Base-by-base conservation (phyloP, 2,329 filamentous ascomycete genomes). In the Trichoderma sp. region DNA sequence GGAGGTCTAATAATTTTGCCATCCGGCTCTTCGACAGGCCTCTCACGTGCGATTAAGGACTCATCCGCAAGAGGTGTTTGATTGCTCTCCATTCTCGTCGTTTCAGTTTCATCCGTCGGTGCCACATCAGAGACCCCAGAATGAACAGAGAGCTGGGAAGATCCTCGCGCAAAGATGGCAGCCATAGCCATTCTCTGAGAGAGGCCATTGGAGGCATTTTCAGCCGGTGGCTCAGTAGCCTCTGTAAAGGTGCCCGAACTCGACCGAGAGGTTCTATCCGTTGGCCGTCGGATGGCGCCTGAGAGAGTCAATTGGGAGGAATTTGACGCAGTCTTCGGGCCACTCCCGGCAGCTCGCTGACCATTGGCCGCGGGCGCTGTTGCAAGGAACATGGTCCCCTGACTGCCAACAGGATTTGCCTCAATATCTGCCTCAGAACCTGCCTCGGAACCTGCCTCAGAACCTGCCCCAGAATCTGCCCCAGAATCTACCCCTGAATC, bases 111-210 rank as follows among this genome's bases (percentile, higher is more conserved):
- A 34, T 55, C 26, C 3, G 56, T 59, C n/a, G 68, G 59, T 28
- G 43, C 6, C 7, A 26, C 46, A n/a, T n/a, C 32, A 13, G 65
- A 68, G 14, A 14, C 55, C 18, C 59, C 28, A 30, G 24, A n/a
- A 11, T n/a, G 39, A 3, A 37, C 28, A 1, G 21, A 34, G 7
- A 68, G 24, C n/a, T 55, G 70, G 28, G 73, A 75, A 2, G 73
- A 74, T 30, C 68, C 26, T 5, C 73, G 71, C 1, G 70, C 72
- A 2, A 73, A 73, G 8, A 74, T 70, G 5, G 37, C 59, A 16
- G 70, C 66, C 11, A 72, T 32, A n/a, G 68, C 68, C 8, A 69
- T 68, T 24, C 66, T 70, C 8, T 56, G 49, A 5, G 13, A 18
- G 4, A 34, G 13, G 4, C 34, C 13, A 30, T 11, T 16, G 10